Conservation (phyloP, 805 yeast species). For the Myxozyma geophila region DNA sequence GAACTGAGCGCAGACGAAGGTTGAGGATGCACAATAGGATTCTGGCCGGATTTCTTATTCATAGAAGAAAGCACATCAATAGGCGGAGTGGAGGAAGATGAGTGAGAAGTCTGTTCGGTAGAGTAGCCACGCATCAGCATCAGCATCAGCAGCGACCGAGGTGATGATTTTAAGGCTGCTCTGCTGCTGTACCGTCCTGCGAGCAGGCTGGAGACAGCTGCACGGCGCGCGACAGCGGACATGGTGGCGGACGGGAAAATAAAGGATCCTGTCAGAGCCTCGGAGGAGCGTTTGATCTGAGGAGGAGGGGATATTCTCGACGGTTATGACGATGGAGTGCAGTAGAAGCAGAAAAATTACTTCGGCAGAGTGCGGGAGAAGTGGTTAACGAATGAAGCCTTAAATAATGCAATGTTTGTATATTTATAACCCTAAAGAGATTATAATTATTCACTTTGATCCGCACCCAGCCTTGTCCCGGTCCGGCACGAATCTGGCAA, state of each 20-base stretch:
- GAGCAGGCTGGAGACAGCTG: slow-evolving; percentile 3
- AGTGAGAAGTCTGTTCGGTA: slow-evolving; percentile 11
- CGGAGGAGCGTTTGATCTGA: neutral
- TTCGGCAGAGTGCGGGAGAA: neutral
- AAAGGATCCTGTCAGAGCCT: neutral
- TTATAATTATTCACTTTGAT: neutral
- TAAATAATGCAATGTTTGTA: neutral
- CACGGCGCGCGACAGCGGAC: slow-evolving; percentile 1
- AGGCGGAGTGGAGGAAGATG: slow-evolving; percentile 2
- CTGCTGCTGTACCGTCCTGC: slow-evolving; percentile 7
- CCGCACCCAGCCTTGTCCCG: neutral
- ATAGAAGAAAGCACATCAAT: slow-evolving; percentile 6
- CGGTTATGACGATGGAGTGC: neutral
- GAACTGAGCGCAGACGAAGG: neutral
- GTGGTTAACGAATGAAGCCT: neutral
- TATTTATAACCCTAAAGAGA: neutral
- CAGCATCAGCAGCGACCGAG: neutral
- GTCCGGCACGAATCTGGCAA: too few relatives aligned
- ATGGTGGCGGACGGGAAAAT: neutral
- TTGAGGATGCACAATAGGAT: neutral
- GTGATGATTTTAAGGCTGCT: neutral
- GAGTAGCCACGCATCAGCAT: slow-evolving; percentile 9
- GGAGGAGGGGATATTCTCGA: neutral
- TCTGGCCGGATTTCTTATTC: neutral
- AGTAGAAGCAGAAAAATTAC: neutral